These are phyloP conservation scores for Candida ovalis DNA, from an alignment of 805 yeast species.

Conservation along the genomic window DNA sequence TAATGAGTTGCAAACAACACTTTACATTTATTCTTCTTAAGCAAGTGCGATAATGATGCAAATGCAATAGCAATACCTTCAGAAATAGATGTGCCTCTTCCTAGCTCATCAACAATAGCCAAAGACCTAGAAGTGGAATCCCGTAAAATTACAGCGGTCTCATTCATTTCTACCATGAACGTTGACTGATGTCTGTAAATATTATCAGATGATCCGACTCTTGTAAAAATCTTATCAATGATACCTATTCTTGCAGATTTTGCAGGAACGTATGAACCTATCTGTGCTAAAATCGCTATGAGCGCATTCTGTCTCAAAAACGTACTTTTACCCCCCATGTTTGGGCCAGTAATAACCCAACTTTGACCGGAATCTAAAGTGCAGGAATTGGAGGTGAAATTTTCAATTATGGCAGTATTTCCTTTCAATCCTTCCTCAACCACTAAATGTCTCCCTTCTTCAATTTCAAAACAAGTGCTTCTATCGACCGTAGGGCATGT, in stretches of 20 bases:
- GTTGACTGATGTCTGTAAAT: conserved; percentile 77
- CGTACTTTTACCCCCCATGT: conserved; percentile 84
- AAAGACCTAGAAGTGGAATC: conserved; percentile 65
- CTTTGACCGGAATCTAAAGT: conserved; percentile 27
- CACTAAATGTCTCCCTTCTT: conserved; percentile 76
- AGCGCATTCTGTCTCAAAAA: conserved; percentile 71
- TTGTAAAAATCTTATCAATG: conserved; percentile 73
- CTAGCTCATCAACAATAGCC: conserved; percentile 83
- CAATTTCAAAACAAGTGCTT: conserved; percentile 44
- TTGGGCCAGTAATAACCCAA: conserved; percentile 83
- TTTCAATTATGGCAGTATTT: conserved; percentile 35
- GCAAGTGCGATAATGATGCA: conserved; percentile 61
- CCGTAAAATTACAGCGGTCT: conserved; percentile 65
- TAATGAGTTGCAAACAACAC: conserved; percentile 90
- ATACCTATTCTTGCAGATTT: conserved; percentile 58
- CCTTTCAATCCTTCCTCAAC: conserved; percentile 71
- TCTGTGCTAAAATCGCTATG: conserved; percentile 64
- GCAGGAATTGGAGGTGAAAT: conserved; percentile 49
- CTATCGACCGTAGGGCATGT: conserved; percentile 61
- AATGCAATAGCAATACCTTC: conserved; percentile 87
- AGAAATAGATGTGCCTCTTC: conserved; percentile 80
- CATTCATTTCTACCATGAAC: conserved; percentile 90
- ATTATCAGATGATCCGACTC: conserved; percentile 85
- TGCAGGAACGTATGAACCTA: conserved; percentile 74
- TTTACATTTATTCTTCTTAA: conserved; percentile 55